Evolutionary conservation across 257 asterid genomes (phyloP).

Genomic region (Gardenia jasminoides): DNA sequence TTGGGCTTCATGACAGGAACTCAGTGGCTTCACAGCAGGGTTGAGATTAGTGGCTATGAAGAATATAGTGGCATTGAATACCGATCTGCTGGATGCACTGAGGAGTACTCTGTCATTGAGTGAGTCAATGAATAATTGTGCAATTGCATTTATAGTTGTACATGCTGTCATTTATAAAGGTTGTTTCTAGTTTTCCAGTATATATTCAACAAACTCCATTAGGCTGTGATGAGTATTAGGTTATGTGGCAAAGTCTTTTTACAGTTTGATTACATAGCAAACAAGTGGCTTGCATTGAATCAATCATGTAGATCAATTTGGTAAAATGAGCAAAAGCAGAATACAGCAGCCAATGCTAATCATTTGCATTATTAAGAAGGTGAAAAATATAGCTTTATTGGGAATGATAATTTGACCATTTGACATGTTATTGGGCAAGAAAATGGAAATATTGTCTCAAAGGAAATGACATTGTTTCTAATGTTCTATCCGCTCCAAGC

Average conservation of each 20-base stretch:
- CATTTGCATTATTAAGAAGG: not conserved
- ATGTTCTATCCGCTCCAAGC: not conserved
- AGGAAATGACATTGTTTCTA: not conserved
- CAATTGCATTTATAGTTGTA: not conserved
- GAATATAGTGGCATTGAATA: conserved; percentile 85
- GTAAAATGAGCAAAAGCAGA: not conserved
- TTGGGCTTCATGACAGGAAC: conserved; percentile 53
- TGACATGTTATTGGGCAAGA: not conserved
- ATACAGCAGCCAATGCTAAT: not conserved
- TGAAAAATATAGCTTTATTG: not conserved
- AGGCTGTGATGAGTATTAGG: not conserved
- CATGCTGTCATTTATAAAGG: not conserved
- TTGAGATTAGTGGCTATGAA: conserved; percentile 84
- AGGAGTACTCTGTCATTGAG: conserved; percentile 82
- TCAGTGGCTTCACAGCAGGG: conserved; percentile 96
- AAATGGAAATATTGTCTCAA: not conserved
- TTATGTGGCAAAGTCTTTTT: not conserved
- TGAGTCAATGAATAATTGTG: conserved; percentile 35
- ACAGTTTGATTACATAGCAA: not conserved
- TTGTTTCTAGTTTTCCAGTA: not conserved
- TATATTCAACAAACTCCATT: not conserved
- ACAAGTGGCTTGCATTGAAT: not conserved
- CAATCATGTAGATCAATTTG: not conserved
- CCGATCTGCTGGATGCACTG: conserved; percentile 89
- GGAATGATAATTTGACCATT: too few relatives aligned